Percentiles rank a stretch among this genome's conserved stretches.
These are phyloP conservation scores for Pinus albicaulis DNA, from an alignment of 75 land plant genomes.

Conservation along the genomic window DNA sequence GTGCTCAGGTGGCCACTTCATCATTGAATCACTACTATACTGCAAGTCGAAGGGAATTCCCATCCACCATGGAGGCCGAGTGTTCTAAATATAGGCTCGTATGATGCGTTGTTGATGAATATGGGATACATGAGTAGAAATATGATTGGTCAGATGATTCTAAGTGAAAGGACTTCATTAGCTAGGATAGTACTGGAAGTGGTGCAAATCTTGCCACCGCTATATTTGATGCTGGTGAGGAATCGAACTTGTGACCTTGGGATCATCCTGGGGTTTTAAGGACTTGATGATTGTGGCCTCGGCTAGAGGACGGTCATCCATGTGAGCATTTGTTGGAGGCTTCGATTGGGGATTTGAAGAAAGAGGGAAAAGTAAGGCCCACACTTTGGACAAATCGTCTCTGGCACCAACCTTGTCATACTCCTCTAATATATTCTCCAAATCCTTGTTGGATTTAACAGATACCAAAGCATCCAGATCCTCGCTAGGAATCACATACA, in stretches of 20 bases:
- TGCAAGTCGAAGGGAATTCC: no score
- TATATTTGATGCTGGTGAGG: background rate
- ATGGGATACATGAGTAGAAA: background rate
- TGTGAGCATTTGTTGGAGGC: no score
- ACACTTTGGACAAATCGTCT: background rate
- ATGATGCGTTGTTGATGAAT: no score
- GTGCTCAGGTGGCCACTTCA: no score
- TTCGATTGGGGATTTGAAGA: no score
- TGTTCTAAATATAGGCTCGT: no score
- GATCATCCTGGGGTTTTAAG: background rate
- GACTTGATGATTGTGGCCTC: background rate
- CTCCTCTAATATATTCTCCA: slow-evolving; percentile 64
- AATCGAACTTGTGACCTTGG: background rate
- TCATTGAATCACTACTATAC: no score
- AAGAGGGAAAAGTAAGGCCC: background rate
- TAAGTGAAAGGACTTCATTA: background rate
- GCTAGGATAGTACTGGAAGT: no score
- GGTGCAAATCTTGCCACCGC: no score
- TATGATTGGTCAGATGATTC: background rate
- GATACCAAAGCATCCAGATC: slow-evolving; percentile 74
- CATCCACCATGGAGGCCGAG: no score
- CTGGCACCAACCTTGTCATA: slow-evolving; percentile 19
- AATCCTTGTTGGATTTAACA: slow-evolving; percentile 65
- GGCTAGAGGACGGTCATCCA: no score
- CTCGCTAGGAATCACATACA: no score